Conservation (phyloP, 495 filamentous ascomycete species). For the Tuber calosporum region DNA sequence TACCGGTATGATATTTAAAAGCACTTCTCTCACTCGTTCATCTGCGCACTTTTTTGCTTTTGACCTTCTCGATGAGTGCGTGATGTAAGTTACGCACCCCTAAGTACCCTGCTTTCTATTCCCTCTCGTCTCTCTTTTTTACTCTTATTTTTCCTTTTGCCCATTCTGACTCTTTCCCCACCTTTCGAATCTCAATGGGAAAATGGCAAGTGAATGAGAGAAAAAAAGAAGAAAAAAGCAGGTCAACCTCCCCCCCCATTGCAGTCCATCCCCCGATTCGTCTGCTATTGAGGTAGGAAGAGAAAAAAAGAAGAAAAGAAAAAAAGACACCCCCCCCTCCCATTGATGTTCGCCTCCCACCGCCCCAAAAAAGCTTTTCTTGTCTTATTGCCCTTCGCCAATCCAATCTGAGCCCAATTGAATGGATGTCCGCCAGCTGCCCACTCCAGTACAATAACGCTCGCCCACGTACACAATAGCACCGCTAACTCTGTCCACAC, state of each 20-base stretch:
- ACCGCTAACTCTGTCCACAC: not conserved
- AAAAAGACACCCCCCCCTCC: not conserved
- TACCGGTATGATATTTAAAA: not conserved
- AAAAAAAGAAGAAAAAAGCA: not conserved
- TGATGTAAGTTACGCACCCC: not conserved
- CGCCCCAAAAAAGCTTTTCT: not conserved
- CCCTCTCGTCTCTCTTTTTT: not conserved
- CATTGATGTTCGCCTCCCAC: not conserved
- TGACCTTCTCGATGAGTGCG: not conserved
- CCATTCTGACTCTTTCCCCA: not conserved
- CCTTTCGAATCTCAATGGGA: not conserved
- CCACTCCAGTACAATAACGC: conserved; percentile 1
- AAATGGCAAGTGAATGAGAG: not conserved
- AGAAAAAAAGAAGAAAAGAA: not conserved
- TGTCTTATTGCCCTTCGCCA: not conserved
- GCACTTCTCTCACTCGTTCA: not conserved
- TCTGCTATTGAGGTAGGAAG: not conserved
- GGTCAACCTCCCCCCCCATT: not conserved
- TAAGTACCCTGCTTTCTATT: not conserved
- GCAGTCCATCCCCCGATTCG: not conserved
- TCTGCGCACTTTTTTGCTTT: not conserved
- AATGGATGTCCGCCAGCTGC: not conserved
- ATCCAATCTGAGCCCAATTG: not conserved
- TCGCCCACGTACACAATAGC: conserved; percentile 4
- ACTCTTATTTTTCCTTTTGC: not conserved